Evolutionary conservation across 345 rosid genomes (phyloP), one percentile per base, ranked within the genome.

Genomic region (Salix koriyanagi): DNA sequence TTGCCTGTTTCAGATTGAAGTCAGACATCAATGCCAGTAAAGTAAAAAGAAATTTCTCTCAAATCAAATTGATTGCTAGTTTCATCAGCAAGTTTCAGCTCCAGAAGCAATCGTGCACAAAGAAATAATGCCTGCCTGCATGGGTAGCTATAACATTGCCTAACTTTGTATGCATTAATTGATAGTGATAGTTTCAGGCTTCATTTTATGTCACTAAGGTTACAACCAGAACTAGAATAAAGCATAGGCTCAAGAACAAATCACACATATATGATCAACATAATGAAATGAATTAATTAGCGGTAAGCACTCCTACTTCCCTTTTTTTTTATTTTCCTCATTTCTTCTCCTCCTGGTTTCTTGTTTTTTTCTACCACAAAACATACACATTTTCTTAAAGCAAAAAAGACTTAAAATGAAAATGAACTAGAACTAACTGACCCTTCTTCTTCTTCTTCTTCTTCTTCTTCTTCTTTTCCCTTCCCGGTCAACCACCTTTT

Each of bases 21-120:
- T 58, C 64, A 58, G 64, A 58, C 64, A 58, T 58, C 64, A 58
- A 58, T n/a, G 64, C 64, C 25, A 7, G 30, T 6, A 39, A 23
- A 23, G 19, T 54, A 41, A 56, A 56, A n/a, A 19, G 26, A 14
- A 25, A 12, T 21, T 68, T 26, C 39, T 44, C 18, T 36, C 7
- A 30, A 26, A 69, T 30, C 14, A 69, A 41, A 60, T 44, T 42
- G 44, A 69, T 68, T 39, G 44, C 7, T 2, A 0, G 37, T 61
- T 61, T 58, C 68, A 37, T 26, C 11, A 60, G 44, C 67, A 14
- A 21, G 28, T 60, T 50, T 69, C 65, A 68, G 79, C 73, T 69
- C 13, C 41, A 41, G 69, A 68, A 68, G 34, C 16, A 58, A 69
- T 10, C 58, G 37, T 67, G 7, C 60, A 23, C 30, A 41, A 12